These are phyloP conservation scores for Phytophthora megakarya DNA, from an alignment of 352 stramenopile species.

Conservation along the genomic window DNA sequence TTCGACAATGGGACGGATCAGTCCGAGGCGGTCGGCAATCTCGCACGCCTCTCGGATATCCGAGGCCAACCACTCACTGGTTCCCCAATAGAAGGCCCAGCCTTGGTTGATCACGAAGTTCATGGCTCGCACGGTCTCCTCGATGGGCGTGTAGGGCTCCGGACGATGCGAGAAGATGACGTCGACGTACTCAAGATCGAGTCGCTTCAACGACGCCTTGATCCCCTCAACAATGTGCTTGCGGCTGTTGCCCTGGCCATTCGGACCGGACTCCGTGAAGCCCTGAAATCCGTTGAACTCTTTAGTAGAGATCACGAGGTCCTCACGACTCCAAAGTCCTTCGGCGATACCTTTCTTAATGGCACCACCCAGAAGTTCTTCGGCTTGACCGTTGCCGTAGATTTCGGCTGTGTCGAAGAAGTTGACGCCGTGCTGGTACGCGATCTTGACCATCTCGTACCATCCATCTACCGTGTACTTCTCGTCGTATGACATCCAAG, in stretches of 20 bases:
- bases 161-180: not conserved
- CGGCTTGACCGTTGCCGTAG: not conserved
- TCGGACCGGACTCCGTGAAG: not conserved
- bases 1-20: conserved; percentile 46
- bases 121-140: not conserved
- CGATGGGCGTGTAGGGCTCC: not conserved
- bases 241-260: not conserved
- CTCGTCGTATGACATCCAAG: conserved; percentile 11
- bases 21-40: conserved; percentile 34
- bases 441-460: conserved; percentile 11
- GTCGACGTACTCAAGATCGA: not conserved
- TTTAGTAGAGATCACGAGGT: not conserved
- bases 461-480: conserved; percentile 3
- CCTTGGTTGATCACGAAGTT: not conserved
- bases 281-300: not conserved
- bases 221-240: not conserved
- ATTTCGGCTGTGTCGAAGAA: conserved; percentile 11
- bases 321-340: not conserved
- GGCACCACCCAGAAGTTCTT: not conserved
- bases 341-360: not conserved
- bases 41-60: conserved; percentile 14
- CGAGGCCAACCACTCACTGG: conserved; percentile 2
- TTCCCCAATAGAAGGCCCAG: conserved; percentile 16
- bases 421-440: conserved; percentile 7
- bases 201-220: not conserved